Base-by-base conservation (phyloP, 805 yeast genomes). In the Clavispora phyllophila region DNA sequence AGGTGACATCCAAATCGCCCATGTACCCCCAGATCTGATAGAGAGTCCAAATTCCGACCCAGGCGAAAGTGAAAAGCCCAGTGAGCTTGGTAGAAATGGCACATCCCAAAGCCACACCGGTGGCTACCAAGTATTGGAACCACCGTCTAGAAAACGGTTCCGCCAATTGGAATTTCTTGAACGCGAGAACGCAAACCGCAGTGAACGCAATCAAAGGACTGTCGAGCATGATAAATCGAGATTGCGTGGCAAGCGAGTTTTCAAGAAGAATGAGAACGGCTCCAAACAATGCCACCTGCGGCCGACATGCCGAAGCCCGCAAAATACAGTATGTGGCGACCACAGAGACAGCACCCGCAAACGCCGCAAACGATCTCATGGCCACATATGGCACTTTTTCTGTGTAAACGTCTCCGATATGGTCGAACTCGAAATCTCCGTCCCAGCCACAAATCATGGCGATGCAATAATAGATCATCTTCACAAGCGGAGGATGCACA, bases 401-500 rank as follows among this genome's bases (percentile, higher is more conserved):
- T 36, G 55, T 64, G 44, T 39, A 64, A 1, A 37, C 48, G 23
- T 57, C 64, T 23, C 82, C 84, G 38, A 79, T 76, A 42, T 61
- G 60, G 17, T 68, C 44, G 37, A 61, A 63, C n/a, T 40, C 52
- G 41, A 57, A 60, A 33, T 57, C 45, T 12, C 70, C 86, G 48
- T 78, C 70, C 63, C 74, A 80, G 4, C 82, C 81, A 27, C 69
- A 70, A 14, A 77, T 29, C 46, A 66, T 61, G 2, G 81, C 82
- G 7, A 81, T 65, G 41, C 74, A 68, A 24, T 78, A 79, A 53
- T 73, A 81, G 10, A 81, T 58, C 61, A 84, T 62, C 50, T 82
- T 80, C 29, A 76, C 81, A 40, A 84, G 63, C 4, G 91, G 90
- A 9, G 91, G 90, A 49, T 83, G 84, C 22, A 82, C 82, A 53